Evolutionary conservation across 2,329 filamentous ascomycete species (phyloP), one percentile per base, ranked within the genome.

Genomic region (Xylariaceae sp.): DNA sequence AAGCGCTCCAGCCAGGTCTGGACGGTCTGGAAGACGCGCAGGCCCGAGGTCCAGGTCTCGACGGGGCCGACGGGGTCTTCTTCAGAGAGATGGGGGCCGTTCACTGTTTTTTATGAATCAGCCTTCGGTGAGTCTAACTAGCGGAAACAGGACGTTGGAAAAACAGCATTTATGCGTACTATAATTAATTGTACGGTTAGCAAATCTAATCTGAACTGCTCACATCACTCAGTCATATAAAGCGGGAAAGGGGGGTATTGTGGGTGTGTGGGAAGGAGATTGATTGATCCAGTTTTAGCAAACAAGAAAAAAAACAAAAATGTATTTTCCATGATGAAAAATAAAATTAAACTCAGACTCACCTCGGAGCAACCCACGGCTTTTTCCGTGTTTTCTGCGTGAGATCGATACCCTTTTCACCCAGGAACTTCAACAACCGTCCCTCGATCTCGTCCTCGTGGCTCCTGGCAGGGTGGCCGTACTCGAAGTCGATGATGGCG

Each of bases 11-110:
- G 6, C 17, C 43, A 41, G 17, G 44, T 14, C 13, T 43, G 40
- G 3, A 47, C 21, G 16, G 51, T 34, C 14, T 49, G 40, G 26
- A 53, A 52, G 4, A 43, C 31, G 12, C 46, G 49, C 8, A 53
- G 19, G 9, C 50, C 52, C 2, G 41, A 40, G 21, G 34, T 50
- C 31, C 37, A 51, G 3, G 32, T 2, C 3, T 44, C 41, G 21
- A n/a, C n/a, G n/a, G n/a, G n/a, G n/a, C n/a, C n/a, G n/a, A n/a
- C n/a, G n/a, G n/a, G n/a, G n/a, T 7, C 26, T 2, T 9, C 13
- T 3, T 9, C 13, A n/a, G 27, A 31, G 12, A 36, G 13, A 9
- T 43, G 42, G 7, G 39, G 42, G 9, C 41, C 12, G 26, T 47
- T 45, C 38, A 39, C 44, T 47, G 15, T 9, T 35, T 37, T 9